These are phyloP conservation scores for Vaccinium myrtillus DNA, from an alignment of 148 eudicot species.

Conservation along the genomic window DNA sequence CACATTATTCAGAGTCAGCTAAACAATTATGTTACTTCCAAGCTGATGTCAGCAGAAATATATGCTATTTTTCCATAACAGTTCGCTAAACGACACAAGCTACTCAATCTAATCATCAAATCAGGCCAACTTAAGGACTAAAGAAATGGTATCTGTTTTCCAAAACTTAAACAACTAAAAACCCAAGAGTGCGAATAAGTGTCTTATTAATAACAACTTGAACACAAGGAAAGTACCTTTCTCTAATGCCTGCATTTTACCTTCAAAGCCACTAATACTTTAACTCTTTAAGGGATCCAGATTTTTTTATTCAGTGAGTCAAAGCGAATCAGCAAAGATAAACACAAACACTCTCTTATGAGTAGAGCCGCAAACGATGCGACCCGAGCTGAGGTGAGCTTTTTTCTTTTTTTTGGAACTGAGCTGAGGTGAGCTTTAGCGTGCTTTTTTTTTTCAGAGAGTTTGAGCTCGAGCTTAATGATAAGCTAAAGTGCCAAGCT, in stretches of 20 bases:
- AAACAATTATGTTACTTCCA: neutral
- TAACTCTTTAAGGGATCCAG: neutral
- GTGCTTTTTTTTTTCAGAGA: neutral
- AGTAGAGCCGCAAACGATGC: neutral
- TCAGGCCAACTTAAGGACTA: neutral
- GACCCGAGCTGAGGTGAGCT: neutral
- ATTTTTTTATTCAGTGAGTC: neutral
- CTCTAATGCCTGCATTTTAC: neutral
- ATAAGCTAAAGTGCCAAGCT: neutral
- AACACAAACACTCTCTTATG: conserved; percentile 1
- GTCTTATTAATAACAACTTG: neutral
- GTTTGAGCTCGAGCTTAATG: neutral
- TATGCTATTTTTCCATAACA: neutral
- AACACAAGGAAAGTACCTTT: neutral
- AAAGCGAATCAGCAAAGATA: neutral
- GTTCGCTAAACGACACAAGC: neutral
- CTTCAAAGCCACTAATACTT: neutral
- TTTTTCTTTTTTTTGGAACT: neutral
- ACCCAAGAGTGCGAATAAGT: neutral
- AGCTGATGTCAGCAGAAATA: neutral
- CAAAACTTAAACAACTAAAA: neutral
- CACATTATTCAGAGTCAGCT: neutral
- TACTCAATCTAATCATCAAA: neutral
- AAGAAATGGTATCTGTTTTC: neutral
- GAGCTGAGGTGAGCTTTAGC: neutral